A percentile compares a stretch with the other conserved stretches of the same genome.
Evolutionary conservation across 257 asterid genomes (phyloP).

Genomic region (Petunia secreta): DNA sequence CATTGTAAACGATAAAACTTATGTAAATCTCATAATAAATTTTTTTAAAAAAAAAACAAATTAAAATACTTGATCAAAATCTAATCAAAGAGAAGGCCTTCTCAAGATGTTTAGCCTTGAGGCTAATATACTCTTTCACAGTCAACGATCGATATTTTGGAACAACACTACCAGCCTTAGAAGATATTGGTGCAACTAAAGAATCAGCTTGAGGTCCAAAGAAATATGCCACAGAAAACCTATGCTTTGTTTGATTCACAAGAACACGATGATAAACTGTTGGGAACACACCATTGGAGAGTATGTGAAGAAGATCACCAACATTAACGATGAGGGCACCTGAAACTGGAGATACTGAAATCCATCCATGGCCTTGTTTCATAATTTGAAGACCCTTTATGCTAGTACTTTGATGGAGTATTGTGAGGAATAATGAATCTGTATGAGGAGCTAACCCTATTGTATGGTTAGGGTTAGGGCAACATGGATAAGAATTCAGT

Average conservation of each 20-base stretch:
- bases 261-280: slow-evolving; percentile 64
- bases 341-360: slow-evolving; percentile 42
- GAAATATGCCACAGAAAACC: slow-evolving; percentile 62
- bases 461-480: slow-evolving; percentile 74
- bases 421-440: slow-evolving; percentile 67
- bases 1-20: background rate
- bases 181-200: slow-evolving; percentile 47
- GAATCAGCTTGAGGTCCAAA: slow-evolving; percentile 56
- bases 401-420: slow-evolving; percentile 70
- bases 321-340: slow-evolving; percentile 65
- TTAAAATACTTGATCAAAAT: slow-evolving; percentile 6
- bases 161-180: background rate
- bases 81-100: slow-evolving; percentile 51
- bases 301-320: slow-evolving; percentile 74
- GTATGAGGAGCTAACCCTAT: slow-evolving; percentile 88
- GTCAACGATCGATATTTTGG: slow-evolving; percentile 51
- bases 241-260: slow-evolving; percentile 50
- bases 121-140: slow-evolving; percentile 58
- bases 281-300: slow-evolving; percentile 58
- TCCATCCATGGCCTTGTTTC: slow-evolving; percentile 61
- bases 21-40: background rate
- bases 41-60: background rate
- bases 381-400: slow-evolving; percentile 67
- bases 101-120: slow-evolving; percentile 66
- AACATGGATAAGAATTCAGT: slow-evolving; percentile 78